Evolutionary conservation across 2,329 filamentous ascomycete species (phyloP), one percentile per base, ranked within the genome.

Genomic region (Verticillium dahliae): DNA sequence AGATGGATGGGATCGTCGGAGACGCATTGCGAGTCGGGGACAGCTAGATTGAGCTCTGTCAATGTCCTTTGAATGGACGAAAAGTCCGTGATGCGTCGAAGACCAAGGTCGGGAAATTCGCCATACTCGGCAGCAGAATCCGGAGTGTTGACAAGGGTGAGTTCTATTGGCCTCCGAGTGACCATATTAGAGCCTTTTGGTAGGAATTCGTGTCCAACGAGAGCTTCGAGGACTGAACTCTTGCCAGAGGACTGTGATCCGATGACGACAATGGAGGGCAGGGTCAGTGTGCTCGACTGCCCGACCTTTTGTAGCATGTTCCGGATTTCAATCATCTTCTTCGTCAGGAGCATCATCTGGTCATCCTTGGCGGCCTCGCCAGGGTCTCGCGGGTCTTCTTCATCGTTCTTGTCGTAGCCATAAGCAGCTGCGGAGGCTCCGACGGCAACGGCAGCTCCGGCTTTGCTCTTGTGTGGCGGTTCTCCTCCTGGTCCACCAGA

Each of bases 151-250:
- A 99, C 88, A 6, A 99, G 84, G 0, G 95, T 99, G 61, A 99
- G 82, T 76, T 99, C 95, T 72, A 99, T 99, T 0, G 95, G 95
- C 63, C 95, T 84, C 50, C 96, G 85, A 9, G 95, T 99, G 58
- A 99, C 95, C 95, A 99, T 99, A 71, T 99, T 99, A 52, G 89
- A 88, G n/a, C 95, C 95, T 75, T 99, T 99, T 6, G 95, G 96
- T 56, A 99, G 78, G 68, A 99, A 99, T 69, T 99, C 95, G 71
- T 99, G 95, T 5, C 95, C 96, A 60, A 99, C 96, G 64, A 99
- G 96, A 22, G 95, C 91, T 74, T 99, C 95, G 57, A 99, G 75
- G 1, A 99, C 95, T 1, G 95, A 99, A 71, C 94, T 98, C 79
- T 99, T 99, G 50, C 95, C 95, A 0, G 95, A 98, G 0, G 95